Percentiles rank a stretch among this genome's conserved stretches.
These are phyloP conservation scores for Periglandula ipomoeae DNA, from an alignment of 2,329 filamentous ascomycete species.

Conservation along the genomic window DNA sequence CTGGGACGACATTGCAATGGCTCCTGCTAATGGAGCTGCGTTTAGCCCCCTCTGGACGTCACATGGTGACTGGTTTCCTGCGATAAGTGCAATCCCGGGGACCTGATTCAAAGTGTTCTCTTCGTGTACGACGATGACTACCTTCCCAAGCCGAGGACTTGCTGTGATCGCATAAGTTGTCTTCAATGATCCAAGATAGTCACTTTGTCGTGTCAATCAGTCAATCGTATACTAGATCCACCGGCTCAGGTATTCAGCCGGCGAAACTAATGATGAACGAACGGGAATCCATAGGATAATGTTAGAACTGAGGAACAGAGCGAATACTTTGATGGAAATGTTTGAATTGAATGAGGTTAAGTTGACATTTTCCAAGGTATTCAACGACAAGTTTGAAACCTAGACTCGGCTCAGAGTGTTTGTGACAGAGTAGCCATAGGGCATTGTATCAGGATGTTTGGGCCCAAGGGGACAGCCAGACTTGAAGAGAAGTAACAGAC, in stretches of 20 bases:
- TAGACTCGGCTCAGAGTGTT: background rate
- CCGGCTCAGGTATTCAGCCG: background rate
- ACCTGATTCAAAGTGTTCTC: background rate
- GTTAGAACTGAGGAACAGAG: background rate
- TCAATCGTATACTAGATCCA: background rate
- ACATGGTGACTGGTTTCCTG: background rate
- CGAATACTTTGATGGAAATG: background rate
- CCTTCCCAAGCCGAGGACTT: background rate
- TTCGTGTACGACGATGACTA: background rate
- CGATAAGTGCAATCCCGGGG: background rate
- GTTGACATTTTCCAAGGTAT: background rate
- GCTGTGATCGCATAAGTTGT: background rate
- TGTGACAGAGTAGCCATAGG: background rate
- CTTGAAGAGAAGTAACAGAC: slow-evolving; percentile 6
- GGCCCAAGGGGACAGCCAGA: slow-evolving; percentile 1
- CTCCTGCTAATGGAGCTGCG: background rate
- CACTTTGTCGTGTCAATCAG: background rate
- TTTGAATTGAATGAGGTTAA: background rate
- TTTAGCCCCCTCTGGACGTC: background rate
- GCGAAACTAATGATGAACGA: background rate
- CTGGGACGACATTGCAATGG: background rate
- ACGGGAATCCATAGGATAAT: background rate
- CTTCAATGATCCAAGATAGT: background rate
- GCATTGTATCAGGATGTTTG: background rate
- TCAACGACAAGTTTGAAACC: background rate